A percentile compares a stretch with the other conserved stretches of the same genome.
These are phyloP conservation scores for Hura crepitans DNA, from an alignment of 441 rosid genomes.

Conservation along the genomic window DNA sequence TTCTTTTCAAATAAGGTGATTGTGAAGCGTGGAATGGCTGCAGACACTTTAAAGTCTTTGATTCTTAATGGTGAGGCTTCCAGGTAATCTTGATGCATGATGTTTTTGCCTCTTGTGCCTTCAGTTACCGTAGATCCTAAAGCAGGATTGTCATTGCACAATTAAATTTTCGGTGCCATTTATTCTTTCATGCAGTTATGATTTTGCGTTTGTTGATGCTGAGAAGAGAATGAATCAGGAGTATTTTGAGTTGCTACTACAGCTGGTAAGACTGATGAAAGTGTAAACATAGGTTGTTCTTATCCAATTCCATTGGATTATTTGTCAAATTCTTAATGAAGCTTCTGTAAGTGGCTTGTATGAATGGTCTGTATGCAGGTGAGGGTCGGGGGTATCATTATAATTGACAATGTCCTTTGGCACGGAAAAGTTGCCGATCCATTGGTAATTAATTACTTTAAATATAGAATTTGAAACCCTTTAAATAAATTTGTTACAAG, in stretches of 20 bases:
- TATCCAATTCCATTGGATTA: not conserved
- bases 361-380: constrained; percentile 43
- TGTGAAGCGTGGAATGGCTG: constrained; percentile 71
- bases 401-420: constrained; percentile 92
- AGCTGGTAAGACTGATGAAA: constrained; percentile 54
- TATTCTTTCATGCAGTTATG: constrained; percentile 47
- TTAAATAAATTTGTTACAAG: constrained; percentile 5
- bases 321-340: constrained; percentile 3
- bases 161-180: constrained; percentile 10
- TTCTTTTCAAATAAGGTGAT: constrained; percentile 47
- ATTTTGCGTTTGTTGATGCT: constrained; percentile 93
- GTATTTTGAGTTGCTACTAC: constrained; percentile 64
- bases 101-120: constrained; percentile 9
- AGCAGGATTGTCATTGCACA: constrained; percentile 5
- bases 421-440: constrained; percentile 87
- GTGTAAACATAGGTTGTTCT: constrained; percentile 1
- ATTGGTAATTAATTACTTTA: constrained; percentile 37
- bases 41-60: constrained; percentile 55
- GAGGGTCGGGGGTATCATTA: constrained; percentile 73
- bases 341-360: constrained; percentile 15
- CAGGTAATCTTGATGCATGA: constrained; percentile 41
- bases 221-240: constrained; percentile 80
- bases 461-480: constrained; percentile 3
- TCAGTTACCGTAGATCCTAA: not conserved
- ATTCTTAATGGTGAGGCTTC: constrained; percentile 64